Conservation (phyloP, 2,329 filamentous ascomycete genomes). For the Claviceps cyperi region DNA sequence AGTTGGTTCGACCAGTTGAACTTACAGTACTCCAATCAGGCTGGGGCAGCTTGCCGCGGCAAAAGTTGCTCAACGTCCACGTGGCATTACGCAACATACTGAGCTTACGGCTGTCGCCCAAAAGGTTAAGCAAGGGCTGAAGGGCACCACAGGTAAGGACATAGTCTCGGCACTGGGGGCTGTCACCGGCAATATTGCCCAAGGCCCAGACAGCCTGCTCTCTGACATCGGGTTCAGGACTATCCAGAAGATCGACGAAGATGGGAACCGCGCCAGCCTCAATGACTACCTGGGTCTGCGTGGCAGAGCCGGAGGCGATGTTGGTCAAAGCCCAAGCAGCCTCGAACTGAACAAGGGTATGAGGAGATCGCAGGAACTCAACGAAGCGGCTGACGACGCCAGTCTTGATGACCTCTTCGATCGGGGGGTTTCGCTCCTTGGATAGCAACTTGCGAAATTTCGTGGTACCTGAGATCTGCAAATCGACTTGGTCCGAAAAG, state of each 20-base stretch:
- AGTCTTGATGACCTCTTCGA: constrained; percentile 98
- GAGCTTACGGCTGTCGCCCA: constrained; percentile 94
- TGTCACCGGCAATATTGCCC: constrained; percentile 97
- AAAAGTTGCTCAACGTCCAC: constrained; percentile 99
- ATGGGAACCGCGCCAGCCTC: constrained; percentile 96
- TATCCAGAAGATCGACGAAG: constrained; percentile 89
- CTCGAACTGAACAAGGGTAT: constrained; percentile 97
- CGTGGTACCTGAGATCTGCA: constrained; percentile 92
- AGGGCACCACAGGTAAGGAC: constrained; percentile 84
- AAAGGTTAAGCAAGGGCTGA: constrained; percentile 72
- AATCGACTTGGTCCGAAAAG: constrained; percentile 96
- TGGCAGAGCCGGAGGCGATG: constrained; percentile 92
- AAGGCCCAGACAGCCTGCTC: constrained; percentile 98
- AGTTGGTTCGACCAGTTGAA: not conserved
- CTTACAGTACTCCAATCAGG: constrained; percentile 92
- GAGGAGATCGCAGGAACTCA: constrained; percentile 92
- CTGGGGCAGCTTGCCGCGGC: constrained; percentile 97
- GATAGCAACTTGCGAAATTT: constrained; percentile 97
- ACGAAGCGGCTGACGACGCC: constrained; percentile 96
- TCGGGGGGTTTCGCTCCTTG: constrained; percentile 97
- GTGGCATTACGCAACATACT: constrained; percentile 99
- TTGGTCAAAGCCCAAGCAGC: constrained; percentile 98
- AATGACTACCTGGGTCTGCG: constrained; percentile 97
- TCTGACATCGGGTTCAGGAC: constrained; percentile 91
- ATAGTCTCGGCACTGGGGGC: constrained; percentile 92